Base-by-base conservation (phyloP, 352 stramenopile species). In the Globisporangium heterothallicum region DNA sequence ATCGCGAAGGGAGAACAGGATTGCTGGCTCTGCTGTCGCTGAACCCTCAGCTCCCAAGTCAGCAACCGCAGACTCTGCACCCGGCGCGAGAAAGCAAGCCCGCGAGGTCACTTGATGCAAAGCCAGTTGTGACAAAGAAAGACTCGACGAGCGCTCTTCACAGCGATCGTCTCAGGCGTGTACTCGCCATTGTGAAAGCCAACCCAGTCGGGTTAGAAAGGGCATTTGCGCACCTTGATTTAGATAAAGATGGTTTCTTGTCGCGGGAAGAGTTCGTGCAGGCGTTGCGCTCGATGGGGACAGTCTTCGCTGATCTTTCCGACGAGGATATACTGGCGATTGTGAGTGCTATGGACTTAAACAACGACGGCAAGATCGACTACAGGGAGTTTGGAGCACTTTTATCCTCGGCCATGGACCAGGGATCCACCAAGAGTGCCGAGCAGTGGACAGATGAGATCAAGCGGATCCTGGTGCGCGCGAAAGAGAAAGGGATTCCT, bases 11-110 rank as follows among this genome's bases (percentile, higher is more conserved):
- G 0, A 72, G 59, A 38, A 70, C 63, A 8, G 76, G 76, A 8
- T 55, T 90, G 2, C 57, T 78, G 8, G 77, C 72, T 3, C 35
- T 90, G 9, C 56, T 90, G 5, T 85, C 78, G 0, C 53, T 88
- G 4, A 58, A 65, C 5, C 59, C 55, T 22, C 62, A 60, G 13
- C 19, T 45, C 2, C 41, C 48, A n/a, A 19, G 22, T 12, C 16
- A 41, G 42, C 36, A 42, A 14, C 8, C 24, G 12, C 32, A 38
- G 32, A n/a, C n/a, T n/a, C n/a, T n/a, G n/a, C n/a, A n/a, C n/a
- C n/a, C n/a, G n/a, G n/a, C n/a, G n/a, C n/a, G n/a, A n/a, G n/a
- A n/a, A n/a, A n/a, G n/a, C n/a, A n/a, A n/a, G n/a, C n/a, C n/a
- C n/a, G n/a, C n/a, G n/a, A n/a, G n/a, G n/a, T 16, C 25, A 1